Percentiles rank a stretch among this genome's conserved stretches.
Evolutionary conservation across 257 asterid genomes (phyloP).

Genomic region (Galeopsis tetrahit): DNA sequence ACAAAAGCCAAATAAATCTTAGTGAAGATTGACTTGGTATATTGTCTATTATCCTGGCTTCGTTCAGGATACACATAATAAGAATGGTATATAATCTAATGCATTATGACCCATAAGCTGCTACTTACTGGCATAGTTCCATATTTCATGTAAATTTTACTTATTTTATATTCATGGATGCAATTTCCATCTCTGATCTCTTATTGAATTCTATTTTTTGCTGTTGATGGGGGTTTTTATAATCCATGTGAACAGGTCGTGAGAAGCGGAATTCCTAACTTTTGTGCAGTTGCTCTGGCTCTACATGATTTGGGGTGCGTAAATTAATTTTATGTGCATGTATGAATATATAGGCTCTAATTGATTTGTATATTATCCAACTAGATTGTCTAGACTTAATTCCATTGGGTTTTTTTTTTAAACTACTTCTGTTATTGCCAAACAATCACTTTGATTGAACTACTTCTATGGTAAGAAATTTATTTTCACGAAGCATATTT

Average conservation of each 20-base stretch:
- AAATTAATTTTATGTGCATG: not conserved
- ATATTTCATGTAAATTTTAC: slow-evolving; percentile 16
- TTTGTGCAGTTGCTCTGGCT: slow-evolving; percentile 97
- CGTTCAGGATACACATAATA: not conserved
- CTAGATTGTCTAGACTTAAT: not conserved
- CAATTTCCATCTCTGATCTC: slow-evolving; percentile 20
- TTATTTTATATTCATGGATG: slow-evolving; percentile 22
- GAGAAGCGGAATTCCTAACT: slow-evolving; percentile 95
- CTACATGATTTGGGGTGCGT: slow-evolving; percentile 91
- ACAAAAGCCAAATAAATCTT: slow-evolving; percentile 12
- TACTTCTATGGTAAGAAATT: not conserved
- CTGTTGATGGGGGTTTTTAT: slow-evolving; percentile 26
- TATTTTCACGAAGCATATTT: slow-evolving; percentile 13
- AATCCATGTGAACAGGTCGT: slow-evolving; percentile 69
- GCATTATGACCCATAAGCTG: not conserved
- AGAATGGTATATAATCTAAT: not conserved
- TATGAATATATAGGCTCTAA: slow-evolving; percentile 3
- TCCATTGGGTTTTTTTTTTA: not conserved
- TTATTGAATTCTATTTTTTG: not conserved
- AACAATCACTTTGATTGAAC: slow-evolving; percentile 8
- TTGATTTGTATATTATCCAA: not conserved
- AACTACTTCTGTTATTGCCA: not conserved
- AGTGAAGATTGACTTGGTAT: slow-evolving; percentile 12
- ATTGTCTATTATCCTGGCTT: slow-evolving; percentile 5
- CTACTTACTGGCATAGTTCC: not conserved